Evolutionary conservation across 192 early-diverging fungal genomes (phyloP), one percentile per base, ranked within the genome.

Genomic region (Rhizophagus clarus): DNA sequence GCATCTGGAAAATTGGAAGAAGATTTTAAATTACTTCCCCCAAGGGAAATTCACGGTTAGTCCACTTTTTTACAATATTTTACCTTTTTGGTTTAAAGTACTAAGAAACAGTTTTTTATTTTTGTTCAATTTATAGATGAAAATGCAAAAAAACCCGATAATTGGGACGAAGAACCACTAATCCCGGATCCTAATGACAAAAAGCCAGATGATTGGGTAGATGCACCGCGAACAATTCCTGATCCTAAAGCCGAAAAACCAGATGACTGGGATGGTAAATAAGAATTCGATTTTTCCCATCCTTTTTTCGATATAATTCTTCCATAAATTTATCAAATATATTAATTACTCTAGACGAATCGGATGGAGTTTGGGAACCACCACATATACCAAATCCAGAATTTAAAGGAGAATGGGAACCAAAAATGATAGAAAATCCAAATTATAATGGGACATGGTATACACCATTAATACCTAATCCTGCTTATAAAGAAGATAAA

Each of bases 311-410:
- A 66, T 24, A 62, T 75, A 14, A 76, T 20, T 4, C 2, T 24
- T 7, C 20, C 0, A 7, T 51, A 66, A 64, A 45, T 49, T 77
- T 45, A 31, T 66, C 42, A 40, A 40, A 2, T 9, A 40, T 32
- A 32, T 32, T 32, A 2, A 1, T 12, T 9, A 45, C 0, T 64
- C 20, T 14, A 77, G 75, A 95, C 77, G 97, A 98, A 76, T 91
- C 95, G 87, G 97, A 99, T 86, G 98, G 98, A 78, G 96, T 97
- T 29, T 99, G 97, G 96, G 94, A 94, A 84, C 89, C 97, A 28
- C 95, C 96, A 26, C 84, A 91, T 75, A 85, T 98, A 64, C 80
- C 90, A 61, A 99, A 97, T 90, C 96, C 96, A 61, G 93, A 94
- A 40, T 97, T 90, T 85, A 88, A 90, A 84, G 96, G 96, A 29